Evolutionary conservation across 2,329 filamentous ascomycete genomes (phyloP).

Genomic region (Colletotrichum shisoi): DNA sequence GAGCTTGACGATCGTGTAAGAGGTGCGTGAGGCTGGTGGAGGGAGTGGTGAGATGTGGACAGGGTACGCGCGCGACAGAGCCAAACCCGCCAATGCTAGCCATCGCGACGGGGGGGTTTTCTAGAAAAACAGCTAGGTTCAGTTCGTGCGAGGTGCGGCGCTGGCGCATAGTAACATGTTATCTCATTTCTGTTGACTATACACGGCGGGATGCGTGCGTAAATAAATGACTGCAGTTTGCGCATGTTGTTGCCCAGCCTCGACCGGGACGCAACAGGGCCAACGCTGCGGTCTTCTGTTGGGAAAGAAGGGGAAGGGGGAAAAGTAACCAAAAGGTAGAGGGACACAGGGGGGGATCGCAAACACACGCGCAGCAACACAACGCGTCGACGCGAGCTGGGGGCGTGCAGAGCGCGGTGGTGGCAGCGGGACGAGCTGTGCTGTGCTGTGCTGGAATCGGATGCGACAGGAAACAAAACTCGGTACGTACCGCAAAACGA

Average conservation of each 20-base stretch:
- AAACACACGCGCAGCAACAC: slow-evolving; percentile 14
- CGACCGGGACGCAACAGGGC: slow-evolving; percentile 3
- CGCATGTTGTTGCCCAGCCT: slow-evolving; percentile 1
- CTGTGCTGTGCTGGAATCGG: background rate
- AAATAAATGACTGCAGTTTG: background rate
- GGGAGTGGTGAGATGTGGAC: slow-evolving; percentile 23
- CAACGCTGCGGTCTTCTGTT: slow-evolving; percentile 19
- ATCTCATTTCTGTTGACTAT: slow-evolving; percentile 31
- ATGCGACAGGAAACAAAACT: slow-evolving; percentile 31
- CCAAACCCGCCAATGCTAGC: slow-evolving; percentile 24
- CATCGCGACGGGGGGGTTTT: slow-evolving; percentile 12
- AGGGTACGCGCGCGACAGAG: slow-evolving; percentile 6
- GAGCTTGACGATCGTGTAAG: slow-evolving; percentile 22
- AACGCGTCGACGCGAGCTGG: background rate
- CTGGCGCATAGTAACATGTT: slow-evolving; percentile 18
- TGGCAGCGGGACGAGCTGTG: background rate
- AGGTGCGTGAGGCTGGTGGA: slow-evolving; percentile 32
- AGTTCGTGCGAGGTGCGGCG: slow-evolving; percentile 17
- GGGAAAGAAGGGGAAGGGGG: background rate
- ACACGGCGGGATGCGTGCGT: slow-evolving; percentile 5
- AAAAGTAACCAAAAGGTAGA: background rate
- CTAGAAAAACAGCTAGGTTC: slow-evolving; percentile 1
- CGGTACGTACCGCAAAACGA: slow-evolving; percentile 35
- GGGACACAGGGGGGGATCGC: background rate
- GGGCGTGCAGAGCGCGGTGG: slow-evolving; percentile 13